Evolutionary conservation across 2,329 filamentous ascomycete genomes (phyloP).

Genomic region (Curvularia verruculosa): DNA sequence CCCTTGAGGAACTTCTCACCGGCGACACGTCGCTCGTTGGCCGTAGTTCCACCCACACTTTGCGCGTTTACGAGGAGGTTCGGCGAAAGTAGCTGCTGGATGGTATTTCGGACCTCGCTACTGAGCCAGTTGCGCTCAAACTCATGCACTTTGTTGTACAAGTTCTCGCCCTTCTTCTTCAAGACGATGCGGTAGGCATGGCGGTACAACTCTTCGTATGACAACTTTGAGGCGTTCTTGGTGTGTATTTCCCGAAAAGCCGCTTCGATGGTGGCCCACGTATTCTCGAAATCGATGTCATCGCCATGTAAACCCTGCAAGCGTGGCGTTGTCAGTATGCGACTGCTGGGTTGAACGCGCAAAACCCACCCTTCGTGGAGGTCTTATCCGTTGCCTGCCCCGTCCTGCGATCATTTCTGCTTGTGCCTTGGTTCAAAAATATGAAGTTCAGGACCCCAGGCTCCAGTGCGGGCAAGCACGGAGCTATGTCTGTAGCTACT

Average conservation of each 20-base stretch:
- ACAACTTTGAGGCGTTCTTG: slow-evolving; percentile 86
- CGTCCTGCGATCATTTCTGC: slow-evolving; percentile 59
- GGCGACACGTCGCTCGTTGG: slow-evolving; percentile 76
- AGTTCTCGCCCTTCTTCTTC: slow-evolving; percentile 78
- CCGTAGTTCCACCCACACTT: slow-evolving; percentile 61
- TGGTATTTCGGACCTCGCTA: slow-evolving; percentile 71
- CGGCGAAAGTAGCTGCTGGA: slow-evolving; percentile 72
- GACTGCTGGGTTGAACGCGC: slow-evolving; percentile 1
- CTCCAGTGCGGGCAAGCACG: slow-evolving; percentile 2
- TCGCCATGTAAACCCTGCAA: slow-evolving; percentile 65
- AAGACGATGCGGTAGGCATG: slow-evolving; percentile 93
- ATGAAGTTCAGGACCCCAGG: not conserved
- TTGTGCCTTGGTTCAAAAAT: not conserved
- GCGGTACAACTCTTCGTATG: slow-evolving; percentile 94
- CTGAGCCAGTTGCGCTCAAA: slow-evolving; percentile 85
- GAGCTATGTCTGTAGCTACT: slow-evolving; percentile 3
- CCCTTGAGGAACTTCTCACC: slow-evolving; percentile 83
- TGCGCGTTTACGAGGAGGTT: slow-evolving; percentile 66
- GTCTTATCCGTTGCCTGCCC: slow-evolving; percentile 67
- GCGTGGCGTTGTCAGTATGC: slow-evolving; percentile 19
- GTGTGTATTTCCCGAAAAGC: slow-evolving; percentile 88
- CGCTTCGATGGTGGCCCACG: slow-evolving; percentile 77
- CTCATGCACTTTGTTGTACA: slow-evolving; percentile 80
- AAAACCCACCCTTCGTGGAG: slow-evolving; percentile 69
- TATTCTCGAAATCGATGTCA: slow-evolving; percentile 79